Percentiles rank a stretch among this genome's conserved stretches.
phyloP scores from a whole-genome alignment of 352 stramenopile genomes.

The Blastocystis sp. region DNA sequence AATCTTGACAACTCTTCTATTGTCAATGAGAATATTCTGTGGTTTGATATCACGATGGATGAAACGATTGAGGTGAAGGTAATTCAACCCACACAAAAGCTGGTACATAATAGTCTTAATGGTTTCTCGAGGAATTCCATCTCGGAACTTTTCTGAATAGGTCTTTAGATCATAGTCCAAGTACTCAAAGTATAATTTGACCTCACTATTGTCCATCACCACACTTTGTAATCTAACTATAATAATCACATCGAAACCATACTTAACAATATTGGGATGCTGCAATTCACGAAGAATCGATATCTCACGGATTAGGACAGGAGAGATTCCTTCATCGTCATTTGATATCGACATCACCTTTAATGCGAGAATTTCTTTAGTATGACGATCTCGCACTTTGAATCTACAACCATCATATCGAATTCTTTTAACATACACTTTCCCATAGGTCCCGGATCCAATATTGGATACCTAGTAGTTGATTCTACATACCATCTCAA shows the following conservation, averaged over 20 bases:
- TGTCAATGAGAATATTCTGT: conserved; percentile 70
- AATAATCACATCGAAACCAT: not conserved
- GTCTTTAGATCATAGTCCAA: conserved; percentile 79
- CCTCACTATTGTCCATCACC: conserved; percentile 64
- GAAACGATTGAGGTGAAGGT: conserved; percentile 87
- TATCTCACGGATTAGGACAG: conserved; percentile 92
- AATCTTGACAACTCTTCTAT: conserved; percentile 72
- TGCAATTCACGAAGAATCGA: conserved; percentile 88
- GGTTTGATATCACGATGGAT: conserved; percentile 94
- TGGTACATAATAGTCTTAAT: conserved; percentile 72
- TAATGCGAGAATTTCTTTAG: conserved; percentile 56
- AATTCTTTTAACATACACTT: not conserved
- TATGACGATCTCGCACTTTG: conserved; percentile 36
- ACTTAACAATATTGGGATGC: conserved; percentile 92
- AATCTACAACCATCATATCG: conserved; percentile 3
- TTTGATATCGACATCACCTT: conserved; percentile 48
- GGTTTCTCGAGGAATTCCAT: not conserved
- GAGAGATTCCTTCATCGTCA: conserved; percentile 90
- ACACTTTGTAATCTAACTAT: conserved; percentile 15
- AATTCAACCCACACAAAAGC: conserved; percentile 82
- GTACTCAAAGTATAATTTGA: conserved; percentile 81
- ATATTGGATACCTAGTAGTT: not conserved
- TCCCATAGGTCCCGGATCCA: conserved; percentile 25
- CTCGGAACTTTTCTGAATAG: conserved; percentile 64
- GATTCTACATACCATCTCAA: not conserved